Base-by-base conservation (phyloP, 441 rosid species). In the Croton setiger region DNA sequence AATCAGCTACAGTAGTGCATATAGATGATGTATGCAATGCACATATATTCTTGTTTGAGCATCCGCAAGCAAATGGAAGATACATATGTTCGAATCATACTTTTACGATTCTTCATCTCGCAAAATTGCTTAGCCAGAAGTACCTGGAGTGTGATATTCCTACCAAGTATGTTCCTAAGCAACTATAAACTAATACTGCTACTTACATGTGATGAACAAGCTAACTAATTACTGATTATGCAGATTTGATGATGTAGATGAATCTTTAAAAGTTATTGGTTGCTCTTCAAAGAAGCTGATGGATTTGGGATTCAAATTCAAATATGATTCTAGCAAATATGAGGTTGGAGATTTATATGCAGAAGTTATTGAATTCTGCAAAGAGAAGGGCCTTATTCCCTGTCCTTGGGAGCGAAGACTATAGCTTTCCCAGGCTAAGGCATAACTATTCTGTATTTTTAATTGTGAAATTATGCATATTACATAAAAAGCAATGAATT, bases 11-110 rank as follows among this genome's bases (percentile, higher is more conserved):
- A 41, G 31, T 7, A 4, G 88, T 90, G 49, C 96, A 92, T 68
- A 70, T 90, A 70, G 96, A 90, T 48, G 98, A 92, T 63, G 82
- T 90, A 3, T 86, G 91, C 77, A 78, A 72, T 39, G 75, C 89
- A 9, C 96, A 90, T 71, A 83, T 90, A 54, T 92, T 74, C 78
- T 69, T 90, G 67, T 85, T 51, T 57, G 93, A 92, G 76, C 48
- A 86, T 58, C 86, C 82, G 0, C 54, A 71, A 37, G 87, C 98
- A 4, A 79, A 90, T 64, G 98, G 95, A 31, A 85, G 96, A 3
- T 90, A 87, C 74, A 68, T 92, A 48, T 90, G 96, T 72, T 90
- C 96, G 44, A 79, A 88, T 13, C 85, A 86, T 18, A 69, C 67
- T 13, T 86, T 81, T 4, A 78, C 83, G 2, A 81, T 86, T 70